Conservation (phyloP, 169 alveolate species). For the Besnoitia besnoiti region DNA sequence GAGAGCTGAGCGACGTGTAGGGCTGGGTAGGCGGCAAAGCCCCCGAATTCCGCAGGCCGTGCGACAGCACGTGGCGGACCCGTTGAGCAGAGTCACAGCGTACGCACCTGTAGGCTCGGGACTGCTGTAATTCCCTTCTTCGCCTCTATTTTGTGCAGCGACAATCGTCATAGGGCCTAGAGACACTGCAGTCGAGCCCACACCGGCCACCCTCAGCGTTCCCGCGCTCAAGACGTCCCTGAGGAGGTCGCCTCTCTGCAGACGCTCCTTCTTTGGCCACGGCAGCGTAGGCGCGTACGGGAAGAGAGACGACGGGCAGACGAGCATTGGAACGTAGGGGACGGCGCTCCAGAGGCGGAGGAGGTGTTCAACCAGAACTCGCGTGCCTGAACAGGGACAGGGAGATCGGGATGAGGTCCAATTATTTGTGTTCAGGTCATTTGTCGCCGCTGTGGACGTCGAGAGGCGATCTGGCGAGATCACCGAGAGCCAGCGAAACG, state of each 20-base stretch:
- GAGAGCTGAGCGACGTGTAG: too few species aligned
- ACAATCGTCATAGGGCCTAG: background rate
- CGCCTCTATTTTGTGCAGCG: conserved; percentile 9
- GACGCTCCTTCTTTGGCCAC: conserved; percentile 6
- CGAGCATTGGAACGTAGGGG: conserved; percentile 35
- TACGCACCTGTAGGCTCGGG: conserved; percentile 31
- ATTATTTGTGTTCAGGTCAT: too few species aligned
- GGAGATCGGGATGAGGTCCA: background rate
- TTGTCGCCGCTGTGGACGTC: too few species aligned
- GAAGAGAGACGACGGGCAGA: conserved; percentile 30
- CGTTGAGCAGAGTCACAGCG: too few species aligned
- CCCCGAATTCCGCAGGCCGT: too few species aligned
- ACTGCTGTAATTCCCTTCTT: conserved; percentile 17
- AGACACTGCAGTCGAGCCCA: background rate
- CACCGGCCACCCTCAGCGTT: conserved; percentile 15
- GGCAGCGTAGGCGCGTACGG: conserved; percentile 29
- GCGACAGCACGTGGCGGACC: too few species aligned
- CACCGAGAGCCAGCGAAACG: too few species aligned
- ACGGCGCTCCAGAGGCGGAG: conserved; percentile 37
- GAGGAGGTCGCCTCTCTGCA: conserved; percentile 1
- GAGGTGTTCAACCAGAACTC: conserved; percentile 25
- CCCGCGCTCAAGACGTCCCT: conserved; percentile 8
- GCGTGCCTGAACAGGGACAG: conserved; percentile 1
- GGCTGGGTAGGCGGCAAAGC: too few species aligned
- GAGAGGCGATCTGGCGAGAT: too few species aligned